A percentile compares a stretch with the other conserved stretches of the same genome.
These are phyloP conservation scores for Diaporthe aspalathi DNA, from an alignment of 2,329 filamentous ascomycete species.

Conservation along the genomic window DNA sequence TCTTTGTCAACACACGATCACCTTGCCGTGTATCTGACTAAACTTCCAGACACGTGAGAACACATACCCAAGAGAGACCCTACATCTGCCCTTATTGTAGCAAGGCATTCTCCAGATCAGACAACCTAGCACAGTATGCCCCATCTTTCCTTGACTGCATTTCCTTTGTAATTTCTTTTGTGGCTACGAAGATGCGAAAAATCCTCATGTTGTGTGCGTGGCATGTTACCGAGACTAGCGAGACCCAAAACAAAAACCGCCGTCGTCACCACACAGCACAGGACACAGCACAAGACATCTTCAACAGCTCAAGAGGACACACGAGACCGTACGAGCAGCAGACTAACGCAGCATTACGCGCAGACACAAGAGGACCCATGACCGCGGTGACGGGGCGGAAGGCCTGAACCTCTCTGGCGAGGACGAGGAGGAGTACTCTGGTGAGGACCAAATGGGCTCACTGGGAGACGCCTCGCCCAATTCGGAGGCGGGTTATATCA, in stretches of 20 bases:
- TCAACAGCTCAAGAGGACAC: constrained; percentile 48
- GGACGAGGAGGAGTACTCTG: constrained; percentile 84
- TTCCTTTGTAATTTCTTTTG: constrained; percentile 47
- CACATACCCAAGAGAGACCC: constrained; percentile 98
- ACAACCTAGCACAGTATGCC: constrained; percentile 96
- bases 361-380: constrained; percentile 86
- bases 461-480: constrained; percentile 83
- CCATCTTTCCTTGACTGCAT: constrained; percentile 51
- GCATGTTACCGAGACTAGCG: constrained; percentile 49
- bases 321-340: constrained; percentile 36
- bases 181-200: constrained; percentile 50
- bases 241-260: constrained; percentile 45
- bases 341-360: constrained; percentile 58
- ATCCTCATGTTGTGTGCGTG: constrained; percentile 56
- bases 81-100: constrained; percentile 98
- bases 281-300: constrained; percentile 50
- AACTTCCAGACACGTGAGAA: constrained; percentile 89
- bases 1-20: constrained; percentile 51
- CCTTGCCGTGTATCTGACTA: constrained; percentile 59
- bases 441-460: constrained; percentile 85
- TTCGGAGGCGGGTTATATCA: constrained; percentile 73
- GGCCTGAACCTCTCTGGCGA: constrained; percentile 78
- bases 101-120: constrained; percentile 98
- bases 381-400: constrained; percentile 71
- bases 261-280: constrained; percentile 48